Conservation (phyloP, 352 stramenopile genomes). For the Globisporangium canariense region DNA sequence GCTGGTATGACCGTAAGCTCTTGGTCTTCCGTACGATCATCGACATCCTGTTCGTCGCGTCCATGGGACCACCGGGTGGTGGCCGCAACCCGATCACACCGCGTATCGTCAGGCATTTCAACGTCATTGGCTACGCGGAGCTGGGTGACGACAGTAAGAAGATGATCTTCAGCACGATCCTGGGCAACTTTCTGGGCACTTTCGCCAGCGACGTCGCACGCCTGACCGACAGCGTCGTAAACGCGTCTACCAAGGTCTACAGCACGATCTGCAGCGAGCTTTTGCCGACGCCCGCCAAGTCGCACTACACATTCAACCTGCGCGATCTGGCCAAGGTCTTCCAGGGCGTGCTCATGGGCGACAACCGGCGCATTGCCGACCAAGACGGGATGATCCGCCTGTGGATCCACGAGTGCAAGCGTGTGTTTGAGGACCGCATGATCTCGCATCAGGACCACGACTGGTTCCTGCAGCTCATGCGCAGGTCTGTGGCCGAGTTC, state of each 20-base stretch:
- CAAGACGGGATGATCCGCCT: slow-evolving; percentile 75
- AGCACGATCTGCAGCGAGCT: slow-evolving; percentile 88
- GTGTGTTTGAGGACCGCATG: slow-evolving; percentile 95
- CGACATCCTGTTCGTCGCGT: slow-evolving; percentile 87
- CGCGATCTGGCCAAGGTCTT: slow-evolving; percentile 94
- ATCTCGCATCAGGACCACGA: slow-evolving; percentile 88
- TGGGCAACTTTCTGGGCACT: slow-evolving; percentile 77
- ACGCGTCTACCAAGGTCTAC: slow-evolving; percentile 89
- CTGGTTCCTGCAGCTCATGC: slow-evolving; percentile 86
- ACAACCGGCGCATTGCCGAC: slow-evolving; percentile 66
- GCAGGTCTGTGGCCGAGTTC: slow-evolving; percentile 57
- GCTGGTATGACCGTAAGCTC: slow-evolving; percentile 94
- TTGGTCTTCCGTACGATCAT: slow-evolving; percentile 88
- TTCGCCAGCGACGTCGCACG: slow-evolving; percentile 52
- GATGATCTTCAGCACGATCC: slow-evolving; percentile 92
- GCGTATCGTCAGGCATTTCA: slow-evolving; percentile 91
- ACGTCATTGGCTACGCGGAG: slow-evolving; percentile 91
- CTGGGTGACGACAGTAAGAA: slow-evolving; percentile 87
- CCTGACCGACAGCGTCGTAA: slow-evolving; percentile 69
- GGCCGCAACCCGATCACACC: slow-evolving; percentile 91
- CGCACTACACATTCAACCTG: slow-evolving; percentile 96
- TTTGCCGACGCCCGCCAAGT: slow-evolving; percentile 92
- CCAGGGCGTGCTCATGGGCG: slow-evolving; percentile 88
- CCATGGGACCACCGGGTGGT: slow-evolving; percentile 91
- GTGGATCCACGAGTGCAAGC: slow-evolving; percentile 92